These are phyloP conservation scores for Linanthus parryae DNA, from an alignment of 148 eudicot species.

Conservation along the genomic window DNA sequence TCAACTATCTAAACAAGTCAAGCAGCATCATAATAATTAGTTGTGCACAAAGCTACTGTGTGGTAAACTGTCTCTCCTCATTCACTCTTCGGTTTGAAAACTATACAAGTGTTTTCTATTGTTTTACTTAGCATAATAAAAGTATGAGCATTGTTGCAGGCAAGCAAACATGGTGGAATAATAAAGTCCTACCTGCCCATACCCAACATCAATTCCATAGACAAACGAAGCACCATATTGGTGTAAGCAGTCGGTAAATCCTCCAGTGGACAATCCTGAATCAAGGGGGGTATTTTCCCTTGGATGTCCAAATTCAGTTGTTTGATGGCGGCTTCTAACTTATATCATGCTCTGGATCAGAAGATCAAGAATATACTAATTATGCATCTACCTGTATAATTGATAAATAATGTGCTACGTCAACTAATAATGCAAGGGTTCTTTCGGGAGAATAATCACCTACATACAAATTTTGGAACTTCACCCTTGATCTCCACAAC, in stretches of 20 bases:
- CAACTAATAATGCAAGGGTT: background rate
- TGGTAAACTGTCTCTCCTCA: no score
- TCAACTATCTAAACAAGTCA: no score
- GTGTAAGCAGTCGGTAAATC: slow-evolving; percentile 96
- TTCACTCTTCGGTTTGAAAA: no score
- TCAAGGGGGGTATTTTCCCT: slow-evolving; percentile 95
- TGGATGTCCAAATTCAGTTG: slow-evolving; percentile 73
- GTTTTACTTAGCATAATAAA: no score
- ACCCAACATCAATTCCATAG: slow-evolving; percentile 97
- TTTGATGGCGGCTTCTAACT: slow-evolving; percentile 94
- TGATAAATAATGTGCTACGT: background rate
- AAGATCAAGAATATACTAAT: slow-evolving; percentile 15
- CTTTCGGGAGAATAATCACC: slow-evolving; percentile 68
- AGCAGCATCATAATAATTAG: no score
- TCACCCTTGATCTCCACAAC: slow-evolving; percentile 91
- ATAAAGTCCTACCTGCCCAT: slow-evolving; percentile 66
- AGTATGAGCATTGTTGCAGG: no score
- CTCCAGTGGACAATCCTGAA: slow-evolving; percentile 97
- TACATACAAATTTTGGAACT: slow-evolving; percentile 99
- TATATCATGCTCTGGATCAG: slow-evolving; percentile 80
- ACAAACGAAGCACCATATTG: slow-evolving; percentile 85
- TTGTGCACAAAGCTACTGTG: no score
- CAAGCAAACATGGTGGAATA: no score
- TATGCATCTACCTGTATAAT: background rate
- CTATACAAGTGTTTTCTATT: no score